Base-by-base conservation (phyloP, 2,329 filamentous ascomycete species). In the Fusarium lateritium region DNA sequence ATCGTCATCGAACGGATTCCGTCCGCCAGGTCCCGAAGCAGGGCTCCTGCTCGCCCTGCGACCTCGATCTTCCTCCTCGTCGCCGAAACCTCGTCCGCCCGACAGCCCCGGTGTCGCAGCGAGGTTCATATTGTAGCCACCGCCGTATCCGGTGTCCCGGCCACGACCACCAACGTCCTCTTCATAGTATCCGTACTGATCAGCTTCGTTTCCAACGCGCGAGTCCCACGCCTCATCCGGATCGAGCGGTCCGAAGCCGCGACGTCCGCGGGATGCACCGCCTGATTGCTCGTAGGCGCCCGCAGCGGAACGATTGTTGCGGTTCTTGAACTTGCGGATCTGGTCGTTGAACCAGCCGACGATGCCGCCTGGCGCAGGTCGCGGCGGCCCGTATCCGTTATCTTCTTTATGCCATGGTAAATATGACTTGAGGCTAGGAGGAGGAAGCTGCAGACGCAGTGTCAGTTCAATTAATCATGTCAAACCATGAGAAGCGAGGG, bases 141-240 rank as follows among this genome's bases (percentile, higher is more conserved):
- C 81, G 67, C 79, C 81, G 62, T 73, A 65, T 22, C 56, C 61
- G 77, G 43, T 77, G 77, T 51, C 77, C 38, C 71, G 73, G 76
- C 81, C 67, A 24, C 72, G 66, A 24, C 78, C 79, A 10, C 77
- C 78, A 53, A 66, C 58, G 7, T 75, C 69, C 80, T 93, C 92
- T 77, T 95, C 93, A 75, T 93, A 91, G 78, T 93, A 93, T 22
- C 87, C 87, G 76, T 90, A 89, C 14, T 80, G 81, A 75, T 91
- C 89, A 19, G 90, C 88, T 78, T 94, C 92, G 72, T 89, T 85
- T 60, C 92, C 92, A 6, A 97, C 92, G 62, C 92, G 85, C 67
- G 92, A 81, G 80, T 96, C 93, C 94, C 94, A 97, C 3, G 93
- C 92, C 75, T 94, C 92, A 76, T 97, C 93, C 2, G 92, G 92